A percentile compares a stretch with the other conserved stretches of the same genome.
Evolutionary conservation across 2,329 filamentous ascomycete species (phyloP).

Genomic region (Monosporascus sp.): DNA sequence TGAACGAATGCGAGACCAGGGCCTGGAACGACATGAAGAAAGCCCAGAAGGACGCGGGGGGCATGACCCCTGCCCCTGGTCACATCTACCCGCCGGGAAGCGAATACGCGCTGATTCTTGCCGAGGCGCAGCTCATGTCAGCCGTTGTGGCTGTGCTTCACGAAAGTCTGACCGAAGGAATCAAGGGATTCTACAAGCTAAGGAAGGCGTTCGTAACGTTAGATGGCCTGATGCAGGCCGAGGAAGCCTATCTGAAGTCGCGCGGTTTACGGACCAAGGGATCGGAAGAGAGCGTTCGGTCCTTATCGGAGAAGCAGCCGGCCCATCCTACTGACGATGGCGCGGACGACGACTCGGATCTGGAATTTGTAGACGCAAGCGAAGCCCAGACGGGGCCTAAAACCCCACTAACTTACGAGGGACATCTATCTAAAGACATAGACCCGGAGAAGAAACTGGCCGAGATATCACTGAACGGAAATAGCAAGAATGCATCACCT

Average conservation of each 20-base stretch:
- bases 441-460: constrained; percentile 22
- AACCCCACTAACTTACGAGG: constrained; percentile 42
- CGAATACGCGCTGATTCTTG: constrained; percentile 79
- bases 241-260: constrained; percentile 50
- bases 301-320: constrained; percentile 13
- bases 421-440: constrained; percentile 34
- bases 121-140: constrained; percentile 82
- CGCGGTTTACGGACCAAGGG: constrained; percentile 23
- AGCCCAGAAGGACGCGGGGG: constrained; percentile 57
- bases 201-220: constrained; percentile 83
- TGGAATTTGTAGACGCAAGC: constrained; percentile 54
- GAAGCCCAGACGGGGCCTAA: constrained; percentile 39
- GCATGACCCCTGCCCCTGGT: constrained; percentile 25
- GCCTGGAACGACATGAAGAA: constrained; percentile 73
- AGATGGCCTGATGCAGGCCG: constrained; percentile 71
- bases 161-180: constrained; percentile 84
- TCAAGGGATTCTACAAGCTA: constrained; percentile 89
- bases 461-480: constrained; percentile 17
- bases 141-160: constrained; percentile 86
- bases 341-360: constrained; percentile 30
- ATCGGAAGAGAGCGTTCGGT: constrained; percentile 10
- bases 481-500: background rate
- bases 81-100: constrained; percentile 73
- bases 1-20: constrained; percentile 70
- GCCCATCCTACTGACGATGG: constrained; percentile 26